Percentiles rank a stretch among this genome's conserved stretches.
phyloP scores from a whole-genome alignment of 306 rosid genomes.

The Carpinus fangiana region DNA sequence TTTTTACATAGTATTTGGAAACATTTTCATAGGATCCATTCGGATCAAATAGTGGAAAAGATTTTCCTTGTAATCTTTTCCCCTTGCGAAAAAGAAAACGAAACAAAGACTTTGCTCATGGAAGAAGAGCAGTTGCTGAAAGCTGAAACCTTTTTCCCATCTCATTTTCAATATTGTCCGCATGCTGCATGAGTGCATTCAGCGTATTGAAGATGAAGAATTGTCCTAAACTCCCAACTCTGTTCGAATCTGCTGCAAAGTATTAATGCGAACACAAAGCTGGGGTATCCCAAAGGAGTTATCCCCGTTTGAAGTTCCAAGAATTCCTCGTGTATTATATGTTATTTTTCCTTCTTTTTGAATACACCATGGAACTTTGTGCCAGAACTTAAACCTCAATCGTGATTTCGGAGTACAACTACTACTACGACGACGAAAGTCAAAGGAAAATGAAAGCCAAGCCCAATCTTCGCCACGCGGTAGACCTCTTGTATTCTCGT shows the following conservation, averaged over 20 bases:
- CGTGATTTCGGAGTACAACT: too few species aligned
- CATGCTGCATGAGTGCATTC: constrained; percentile 29
- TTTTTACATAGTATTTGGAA: too few species aligned
- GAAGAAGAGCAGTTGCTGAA: constrained; percentile 61
- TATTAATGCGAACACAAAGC: constrained; percentile 77
- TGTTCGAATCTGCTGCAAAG: constrained; percentile 76
- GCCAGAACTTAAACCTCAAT: too few species aligned
- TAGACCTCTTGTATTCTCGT: constrained; percentile 42
- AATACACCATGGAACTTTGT: constrained; percentile 69
- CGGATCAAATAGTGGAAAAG: too few species aligned
- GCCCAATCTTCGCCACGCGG: constrained; percentile 46
- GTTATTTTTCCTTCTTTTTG: constrained; percentile 66
- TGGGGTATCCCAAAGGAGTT: constrained; percentile 61
- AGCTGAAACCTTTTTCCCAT: constrained; percentile 62
- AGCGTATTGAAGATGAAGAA: constrained; percentile 57
- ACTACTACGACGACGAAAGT: background rate
- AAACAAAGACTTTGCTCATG: constrained; percentile 26
- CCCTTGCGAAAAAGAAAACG: too few species aligned
- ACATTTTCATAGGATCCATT: too few species aligned
- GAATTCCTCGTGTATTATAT: constrained; percentile 51
- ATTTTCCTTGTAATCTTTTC: too few species aligned
- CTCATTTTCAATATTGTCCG: constrained; percentile 39
- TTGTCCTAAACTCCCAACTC: constrained; percentile 63
- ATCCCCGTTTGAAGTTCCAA: constrained; percentile 48
- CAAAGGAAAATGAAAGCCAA: constrained; percentile 34